Evolutionary conservation across 805 yeast species (phyloP), one percentile per base, ranked within the genome.

Genomic region (Starmerella vitae): DNA sequence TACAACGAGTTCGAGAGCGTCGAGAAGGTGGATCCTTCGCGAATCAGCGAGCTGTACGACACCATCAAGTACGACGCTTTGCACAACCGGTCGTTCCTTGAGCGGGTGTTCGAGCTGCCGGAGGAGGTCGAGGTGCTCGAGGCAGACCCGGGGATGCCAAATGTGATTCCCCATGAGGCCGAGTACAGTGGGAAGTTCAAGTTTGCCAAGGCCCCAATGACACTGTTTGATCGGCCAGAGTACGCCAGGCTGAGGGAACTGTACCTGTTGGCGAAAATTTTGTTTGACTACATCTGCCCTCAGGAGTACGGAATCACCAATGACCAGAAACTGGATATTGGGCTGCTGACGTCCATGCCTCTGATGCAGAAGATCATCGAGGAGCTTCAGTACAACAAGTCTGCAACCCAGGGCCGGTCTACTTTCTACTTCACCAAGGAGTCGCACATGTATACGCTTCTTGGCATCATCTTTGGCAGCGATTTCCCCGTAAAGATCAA

Each of bases 1-100:
- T 91, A 91, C 60, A 79, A 76, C 47, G 99, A 91, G 60, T 91
- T 91, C 61, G 74, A 76, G 18, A 74, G 81, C 34, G 91, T 86
- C 37, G 99, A 91, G 49, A 91, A 91, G 60, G 94, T 91, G 2
- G 97, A 91, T 60, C 99, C 99, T 9, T 78, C 95, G 2, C 91
- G 88, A 63, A 88, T 91, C 44, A 80, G 94, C 34, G 99, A 91
- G 63, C 68, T 91, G 42, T 91, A 91, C 56, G 99, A 91, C 61
- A 88, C 99, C 1, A 88, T 91, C 95, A 91, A 91, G 60, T 91
- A 82, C 57, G 99, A 91, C 62, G 98, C 97, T 6, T 67, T 91
- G 39, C 99, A 91, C 60, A 91, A 91, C 59, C 70, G 98, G 40
- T 80, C 79, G 25, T 91, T 91, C 56, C 64, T 91, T 57, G 83